phyloP scores from a whole-genome alignment of 805 yeast species.

The Candida loeiensis region DNA sequence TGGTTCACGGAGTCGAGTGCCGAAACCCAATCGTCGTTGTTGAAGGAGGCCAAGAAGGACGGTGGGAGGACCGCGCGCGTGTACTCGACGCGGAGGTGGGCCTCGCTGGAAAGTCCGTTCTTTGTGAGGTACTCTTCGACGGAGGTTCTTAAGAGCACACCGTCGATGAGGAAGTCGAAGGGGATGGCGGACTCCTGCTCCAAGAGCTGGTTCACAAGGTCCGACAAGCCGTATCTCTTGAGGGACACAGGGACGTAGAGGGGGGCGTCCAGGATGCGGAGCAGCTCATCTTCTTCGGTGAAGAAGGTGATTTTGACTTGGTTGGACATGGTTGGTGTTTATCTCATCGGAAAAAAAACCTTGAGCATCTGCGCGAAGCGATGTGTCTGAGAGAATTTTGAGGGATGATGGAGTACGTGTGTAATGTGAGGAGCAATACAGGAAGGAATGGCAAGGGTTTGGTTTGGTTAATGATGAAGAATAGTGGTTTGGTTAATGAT shows the following conservation, averaged over 20 bases:
- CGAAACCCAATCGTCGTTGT: conserved; percentile 95
- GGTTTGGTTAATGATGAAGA: too few species aligned
- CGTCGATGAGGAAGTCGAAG: conserved; percentile 88
- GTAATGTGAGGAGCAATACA: too few species aligned
- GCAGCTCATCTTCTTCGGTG: conserved; percentile 74
- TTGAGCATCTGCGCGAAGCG: background rate
- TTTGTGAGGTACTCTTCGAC: conserved; percentile 73
- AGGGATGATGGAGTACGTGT: too few species aligned
- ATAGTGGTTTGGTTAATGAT: too few species aligned
- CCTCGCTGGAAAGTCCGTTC: conserved; percentile 80
- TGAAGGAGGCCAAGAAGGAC: conserved; percentile 80
- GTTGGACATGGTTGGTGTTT: conserved; percentile 25
- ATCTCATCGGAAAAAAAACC: conserved; percentile 9
- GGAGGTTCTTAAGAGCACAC: conserved; percentile 72
- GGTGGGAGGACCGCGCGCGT: conserved; percentile 94
- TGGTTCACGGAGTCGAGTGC: conserved; percentile 55
- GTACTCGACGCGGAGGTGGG: conserved; percentile 77
- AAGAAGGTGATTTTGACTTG: conserved; percentile 79
- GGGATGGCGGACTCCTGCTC: conserved; percentile 61
- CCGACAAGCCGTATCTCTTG: conserved; percentile 89
- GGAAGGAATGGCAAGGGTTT: too few species aligned
- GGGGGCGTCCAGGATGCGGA: conserved; percentile 75
- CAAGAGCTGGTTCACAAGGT: conserved; percentile 88
- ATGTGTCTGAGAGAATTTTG: background rate
- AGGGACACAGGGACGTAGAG: conserved; percentile 81